phyloP scores from a whole-genome alignment of 202 grass and related monocot genomes.

The Saccharum hybrid region DNA sequence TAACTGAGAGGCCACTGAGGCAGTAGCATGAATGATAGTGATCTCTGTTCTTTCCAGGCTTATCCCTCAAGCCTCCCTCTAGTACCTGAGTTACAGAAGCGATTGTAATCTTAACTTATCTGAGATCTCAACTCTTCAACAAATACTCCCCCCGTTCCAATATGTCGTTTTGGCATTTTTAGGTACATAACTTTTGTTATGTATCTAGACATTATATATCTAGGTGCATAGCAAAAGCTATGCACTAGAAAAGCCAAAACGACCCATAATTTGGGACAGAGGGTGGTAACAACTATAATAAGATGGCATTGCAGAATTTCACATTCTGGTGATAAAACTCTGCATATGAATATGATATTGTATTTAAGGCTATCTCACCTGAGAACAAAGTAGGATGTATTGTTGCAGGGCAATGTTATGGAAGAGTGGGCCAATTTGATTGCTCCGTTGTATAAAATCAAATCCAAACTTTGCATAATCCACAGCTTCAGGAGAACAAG shows the following conservation, averaged over 20 bases:
- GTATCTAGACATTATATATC: neutral
- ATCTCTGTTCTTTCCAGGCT: slow-evolving; percentile 86
- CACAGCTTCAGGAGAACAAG: slow-evolving; percentile 46
- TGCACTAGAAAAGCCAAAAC: neutral
- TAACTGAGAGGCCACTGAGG: slow-evolving; percentile 81
- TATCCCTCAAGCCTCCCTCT: slow-evolving; percentile 95
- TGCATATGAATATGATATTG: neutral
- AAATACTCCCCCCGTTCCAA: neutral
- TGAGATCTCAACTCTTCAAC: neutral
- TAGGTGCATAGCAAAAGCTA: neutral
- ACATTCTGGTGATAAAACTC: neutral
- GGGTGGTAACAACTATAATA: neutral
- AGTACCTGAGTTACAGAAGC: slow-evolving; percentile 57
- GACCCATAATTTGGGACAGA: neutral
- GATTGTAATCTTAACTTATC: neutral
- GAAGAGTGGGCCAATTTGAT: slow-evolving; percentile 72
- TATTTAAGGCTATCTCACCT: slow-evolving; percentile 51
- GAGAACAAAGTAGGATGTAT: slow-evolving; percentile 89
- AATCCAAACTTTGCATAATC: slow-evolving; percentile 68
- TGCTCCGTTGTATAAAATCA: slow-evolving; percentile 59
- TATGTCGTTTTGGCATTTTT: neutral
- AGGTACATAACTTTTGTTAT: neutral
- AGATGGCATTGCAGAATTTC: neutral
- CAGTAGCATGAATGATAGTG: slow-evolving; percentile 95
- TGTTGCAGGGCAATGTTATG: slow-evolving; percentile 89